A percentile compares a stretch with the other conserved stretches of the same genome.
phyloP scores from a whole-genome alignment of 164 flowering plant species.

The grape (Vitis vinifera) region DNA sequence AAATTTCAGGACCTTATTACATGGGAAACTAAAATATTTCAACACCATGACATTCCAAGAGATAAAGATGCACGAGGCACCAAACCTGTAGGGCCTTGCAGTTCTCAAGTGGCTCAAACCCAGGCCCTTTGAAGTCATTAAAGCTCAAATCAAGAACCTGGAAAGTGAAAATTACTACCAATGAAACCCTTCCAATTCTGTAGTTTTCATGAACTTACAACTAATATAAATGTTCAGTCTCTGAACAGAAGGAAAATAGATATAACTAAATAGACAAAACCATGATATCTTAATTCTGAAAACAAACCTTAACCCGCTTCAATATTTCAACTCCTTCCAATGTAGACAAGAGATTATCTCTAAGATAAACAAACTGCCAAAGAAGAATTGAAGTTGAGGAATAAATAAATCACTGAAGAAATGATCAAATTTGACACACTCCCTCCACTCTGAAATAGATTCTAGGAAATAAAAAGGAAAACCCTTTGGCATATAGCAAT shows the following conservation, averaged over 20 bases:
- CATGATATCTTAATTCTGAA: neutral
- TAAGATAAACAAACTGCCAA: conserved; percentile 96
- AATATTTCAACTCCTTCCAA: conserved; percentile 92
- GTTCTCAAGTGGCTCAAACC: conserved; percentile 95
- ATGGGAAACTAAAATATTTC: neutral
- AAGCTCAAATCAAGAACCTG: conserved; percentile 99
- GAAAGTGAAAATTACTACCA: conserved; percentile 8
- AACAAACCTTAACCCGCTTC: conserved; percentile 88
- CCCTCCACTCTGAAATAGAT: neutral
- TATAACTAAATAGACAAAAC: neutral
- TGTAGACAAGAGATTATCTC: conserved; percentile 91
- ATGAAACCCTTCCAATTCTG: neutral
- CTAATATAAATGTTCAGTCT: neutral
- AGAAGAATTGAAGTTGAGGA: conserved; percentile 8
- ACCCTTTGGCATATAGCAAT: neutral
- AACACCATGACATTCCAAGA: neutral
- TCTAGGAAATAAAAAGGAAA: neutral
- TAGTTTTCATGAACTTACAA: neutral
- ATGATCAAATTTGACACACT: neutral
- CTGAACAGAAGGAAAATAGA: neutral
- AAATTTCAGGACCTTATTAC: conserved; percentile 9
- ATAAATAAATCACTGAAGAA: neutral
- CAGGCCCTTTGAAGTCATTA: conserved; percentile 97
- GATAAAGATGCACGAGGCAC: conserved; percentile 6
- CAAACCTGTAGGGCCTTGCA: conserved; percentile 89